Percentiles rank a stretch among this genome's conserved stretches.
These are phyloP conservation scores for Penicillium sp. DNA, from an alignment of 2,329 filamentous ascomycete species.

Conservation along the genomic window DNA sequence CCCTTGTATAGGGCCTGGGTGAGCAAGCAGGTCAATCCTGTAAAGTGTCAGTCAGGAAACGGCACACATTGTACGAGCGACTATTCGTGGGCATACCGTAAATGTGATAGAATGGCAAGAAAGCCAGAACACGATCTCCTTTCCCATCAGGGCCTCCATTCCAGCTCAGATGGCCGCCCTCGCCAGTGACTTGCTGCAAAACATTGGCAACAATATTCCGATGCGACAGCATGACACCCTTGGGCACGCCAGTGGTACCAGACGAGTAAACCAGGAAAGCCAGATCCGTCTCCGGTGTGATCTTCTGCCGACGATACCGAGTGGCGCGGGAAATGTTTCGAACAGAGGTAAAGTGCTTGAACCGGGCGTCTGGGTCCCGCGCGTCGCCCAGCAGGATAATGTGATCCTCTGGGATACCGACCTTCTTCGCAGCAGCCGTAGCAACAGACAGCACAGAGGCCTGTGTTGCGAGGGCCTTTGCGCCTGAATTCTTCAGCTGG, in stretches of 20 bases:
- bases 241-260: slow-evolving; percentile 87
- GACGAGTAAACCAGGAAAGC: slow-evolving; percentile 87
- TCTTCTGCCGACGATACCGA: slow-evolving; percentile 61
- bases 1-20: slow-evolving; percentile 69
- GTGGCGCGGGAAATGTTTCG: slow-evolving; percentile 63
- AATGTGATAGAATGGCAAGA: slow-evolving; percentile 89
- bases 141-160: slow-evolving; percentile 62
- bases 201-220: slow-evolving; percentile 78
- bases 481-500: slow-evolving; percentile 77
- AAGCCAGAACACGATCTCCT: slow-evolving; percentile 73
- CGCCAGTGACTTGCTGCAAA: slow-evolving; percentile 56
- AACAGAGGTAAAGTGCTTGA: slow-evolving; percentile 74
- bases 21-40: slow-evolving; percentile 71
- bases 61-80: neutral
- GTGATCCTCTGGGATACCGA: slow-evolving; percentile 68
- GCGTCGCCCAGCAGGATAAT: slow-evolving; percentile 73
- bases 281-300: slow-evolving; percentile 71
- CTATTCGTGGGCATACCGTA: slow-evolving; percentile 61
- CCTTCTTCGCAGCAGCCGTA: slow-evolving; percentile 66
- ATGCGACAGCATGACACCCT: slow-evolving; percentile 87
- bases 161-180: slow-evolving; percentile 59
- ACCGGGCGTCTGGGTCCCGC: slow-evolving; percentile 57
- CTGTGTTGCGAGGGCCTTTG: slow-evolving; percentile 76
- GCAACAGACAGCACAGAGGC: slow-evolving; percentile 65
- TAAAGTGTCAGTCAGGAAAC: slow-evolving; percentile 3